phyloP scores from a whole-genome alignment of 805 yeast species.

The Metschnikowia hibisci region DNA sequence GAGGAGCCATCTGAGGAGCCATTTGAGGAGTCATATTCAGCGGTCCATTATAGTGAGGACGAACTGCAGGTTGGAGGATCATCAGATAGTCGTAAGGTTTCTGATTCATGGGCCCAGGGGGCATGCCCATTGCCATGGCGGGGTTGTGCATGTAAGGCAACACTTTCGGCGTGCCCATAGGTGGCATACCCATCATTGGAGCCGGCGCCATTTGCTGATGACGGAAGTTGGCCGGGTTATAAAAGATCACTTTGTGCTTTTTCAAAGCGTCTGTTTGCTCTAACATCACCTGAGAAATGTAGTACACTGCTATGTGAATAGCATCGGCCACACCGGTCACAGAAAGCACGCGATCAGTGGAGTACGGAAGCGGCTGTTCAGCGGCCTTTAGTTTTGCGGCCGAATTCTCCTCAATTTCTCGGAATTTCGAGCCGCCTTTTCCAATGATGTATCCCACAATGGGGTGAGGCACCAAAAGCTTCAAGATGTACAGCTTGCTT shows the following conservation, averaged over 20 bases:
- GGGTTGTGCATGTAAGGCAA: slow-evolving; percentile 18
- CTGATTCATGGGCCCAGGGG: slow-evolving; percentile 14
- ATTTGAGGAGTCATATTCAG: slow-evolving; percentile 10
- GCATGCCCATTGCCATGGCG: slow-evolving; percentile 12
- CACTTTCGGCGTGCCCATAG: slow-evolving; percentile 20
- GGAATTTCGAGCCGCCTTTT: slow-evolving; percentile 64
- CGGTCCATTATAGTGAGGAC: slow-evolving; percentile 24
- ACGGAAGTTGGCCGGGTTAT: slow-evolving; percentile 51
- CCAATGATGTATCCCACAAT: slow-evolving; percentile 81
- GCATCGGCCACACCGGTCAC: slow-evolving; percentile 83
- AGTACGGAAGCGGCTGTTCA: slow-evolving; percentile 64
- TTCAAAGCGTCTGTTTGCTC: slow-evolving; percentile 53
- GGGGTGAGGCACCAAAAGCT: slow-evolving; percentile 70
- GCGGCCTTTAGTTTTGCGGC: slow-evolving; percentile 76
- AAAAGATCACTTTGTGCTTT: slow-evolving; percentile 52
- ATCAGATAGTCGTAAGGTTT: slow-evolving; percentile 35
- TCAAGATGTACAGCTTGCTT: slow-evolving; percentile 52
- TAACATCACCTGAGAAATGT: slow-evolving; percentile 62
- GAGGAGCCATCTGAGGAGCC: slow-evolving; percentile 21
- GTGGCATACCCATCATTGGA: slow-evolving; percentile 19
- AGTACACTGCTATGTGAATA: slow-evolving; percentile 76
- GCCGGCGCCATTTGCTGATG: slow-evolving; percentile 11
- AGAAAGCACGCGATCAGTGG: slow-evolving; percentile 71
- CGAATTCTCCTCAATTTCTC: slow-evolving; percentile 78
- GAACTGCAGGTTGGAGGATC: slow-evolving; percentile 39